A percentile compares a stretch with the other conserved stretches of the same genome.
Conservation (phyloP, 2,329 filamentous ascomycete species). For the Phialophora tarda region DNA sequence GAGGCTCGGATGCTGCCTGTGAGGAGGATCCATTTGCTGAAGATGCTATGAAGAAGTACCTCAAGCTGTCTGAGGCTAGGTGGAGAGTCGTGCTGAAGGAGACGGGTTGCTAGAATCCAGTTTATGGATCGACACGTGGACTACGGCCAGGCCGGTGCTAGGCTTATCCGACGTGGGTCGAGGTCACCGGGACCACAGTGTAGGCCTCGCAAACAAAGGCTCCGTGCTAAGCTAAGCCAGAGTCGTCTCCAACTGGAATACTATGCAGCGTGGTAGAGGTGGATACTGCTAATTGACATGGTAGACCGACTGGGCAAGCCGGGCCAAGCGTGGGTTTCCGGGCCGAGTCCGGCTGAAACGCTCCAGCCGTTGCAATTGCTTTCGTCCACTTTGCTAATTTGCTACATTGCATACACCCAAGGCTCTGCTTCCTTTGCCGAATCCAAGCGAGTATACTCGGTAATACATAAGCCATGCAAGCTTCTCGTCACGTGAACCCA, state of each 20-base stretch:
- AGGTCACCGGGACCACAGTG: too few relatives aligned
- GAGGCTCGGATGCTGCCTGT: not conserved
- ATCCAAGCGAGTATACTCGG: not conserved
- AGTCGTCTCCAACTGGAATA: not conserved
- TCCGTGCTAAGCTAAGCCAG: too few relatives aligned
- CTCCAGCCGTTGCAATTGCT: not conserved
- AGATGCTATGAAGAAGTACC: slow-evolving; percentile 20
- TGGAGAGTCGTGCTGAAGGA: slow-evolving; percentile 20
- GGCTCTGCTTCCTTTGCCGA: not conserved
- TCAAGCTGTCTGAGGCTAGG: slow-evolving; percentile 15
- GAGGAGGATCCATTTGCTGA: slow-evolving; percentile 3
- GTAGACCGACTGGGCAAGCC: too few relatives aligned
- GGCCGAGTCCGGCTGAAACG: too few relatives aligned
- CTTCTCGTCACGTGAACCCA: not conserved
- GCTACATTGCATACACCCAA: not conserved
- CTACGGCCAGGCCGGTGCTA: too few relatives aligned
- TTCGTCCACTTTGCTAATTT: not conserved
- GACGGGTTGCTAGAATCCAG: slow-evolving; percentile 18
- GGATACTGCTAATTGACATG: too few relatives aligned
- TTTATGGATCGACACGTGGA: not conserved
- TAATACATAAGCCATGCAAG: not conserved
- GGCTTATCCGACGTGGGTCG: too few relatives aligned
- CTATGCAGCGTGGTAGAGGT: not conserved
- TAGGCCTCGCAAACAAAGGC: too few relatives aligned
- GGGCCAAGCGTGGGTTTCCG: too few relatives aligned